Evolutionary conservation across 495 filamentous ascomycete species (phyloP).

Genomic region (Entonaema liquescens): DNA sequence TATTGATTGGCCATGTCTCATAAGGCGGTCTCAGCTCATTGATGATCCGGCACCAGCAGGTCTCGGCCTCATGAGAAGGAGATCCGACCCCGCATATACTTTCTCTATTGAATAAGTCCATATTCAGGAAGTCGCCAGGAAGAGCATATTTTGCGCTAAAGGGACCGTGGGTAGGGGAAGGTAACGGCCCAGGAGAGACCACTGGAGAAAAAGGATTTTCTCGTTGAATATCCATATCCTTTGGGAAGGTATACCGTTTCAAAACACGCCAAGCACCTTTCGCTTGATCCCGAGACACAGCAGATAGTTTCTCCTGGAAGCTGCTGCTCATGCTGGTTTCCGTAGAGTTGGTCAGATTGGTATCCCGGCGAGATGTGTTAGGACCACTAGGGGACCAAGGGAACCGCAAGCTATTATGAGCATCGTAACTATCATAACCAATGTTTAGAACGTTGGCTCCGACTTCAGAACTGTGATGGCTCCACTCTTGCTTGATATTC

Average conservation of each 20-base stretch:
- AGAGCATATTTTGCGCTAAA: conserved; percentile 34
- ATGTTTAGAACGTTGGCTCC: neutral
- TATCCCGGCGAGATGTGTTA: conserved; percentile 35
- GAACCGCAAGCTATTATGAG: neutral
- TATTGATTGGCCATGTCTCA: conserved; percentile 25
- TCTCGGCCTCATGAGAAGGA: conserved; percentile 43
- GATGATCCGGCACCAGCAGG: conserved; percentile 54
- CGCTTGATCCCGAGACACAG: conserved; percentile 34
- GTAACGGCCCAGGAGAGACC: conserved; percentile 17
- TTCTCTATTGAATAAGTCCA: conserved; percentile 38
- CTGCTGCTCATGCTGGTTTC: conserved; percentile 41
- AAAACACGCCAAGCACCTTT: conserved; percentile 43
- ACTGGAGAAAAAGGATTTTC: conserved; percentile 27
- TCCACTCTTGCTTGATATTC: neutral
- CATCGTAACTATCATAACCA: neutral
- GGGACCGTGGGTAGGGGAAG: conserved; percentile 19
- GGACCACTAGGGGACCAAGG: conserved; percentile 8
- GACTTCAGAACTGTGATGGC: neutral
- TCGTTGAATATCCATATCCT: conserved; percentile 28
- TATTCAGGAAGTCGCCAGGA: conserved; percentile 53
- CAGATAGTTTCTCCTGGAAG: conserved; percentile 40
- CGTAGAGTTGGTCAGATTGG: conserved; percentile 44
- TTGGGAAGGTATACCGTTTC: conserved; percentile 47
- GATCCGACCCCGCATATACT: conserved; percentile 41
- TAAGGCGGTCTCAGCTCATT: conserved; percentile 30